Conservation (phyloP, 495 filamentous ascomycete species). For the Penicillium salamii region DNA sequence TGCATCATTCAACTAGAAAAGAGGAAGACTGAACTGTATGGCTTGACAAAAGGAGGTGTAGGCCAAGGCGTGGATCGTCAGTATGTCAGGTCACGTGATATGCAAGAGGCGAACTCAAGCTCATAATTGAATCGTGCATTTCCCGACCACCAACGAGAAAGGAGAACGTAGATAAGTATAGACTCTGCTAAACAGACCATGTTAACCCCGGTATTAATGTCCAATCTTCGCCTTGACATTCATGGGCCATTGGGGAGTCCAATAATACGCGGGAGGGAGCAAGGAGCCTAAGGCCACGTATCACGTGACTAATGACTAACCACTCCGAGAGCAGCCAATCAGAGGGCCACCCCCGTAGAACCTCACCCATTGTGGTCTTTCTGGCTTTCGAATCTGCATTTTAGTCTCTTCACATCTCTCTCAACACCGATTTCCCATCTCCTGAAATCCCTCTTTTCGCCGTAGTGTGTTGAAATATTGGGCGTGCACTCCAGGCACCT, state of each 20-base stretch:
- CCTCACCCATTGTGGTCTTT: slow-evolving; percentile 17
- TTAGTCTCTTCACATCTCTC: slow-evolving; percentile 10
- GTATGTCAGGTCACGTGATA: too few species aligned
- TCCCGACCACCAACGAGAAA: too few species aligned
- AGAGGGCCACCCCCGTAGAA: slow-evolving; percentile 13
- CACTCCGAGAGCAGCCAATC: slow-evolving; percentile 13
- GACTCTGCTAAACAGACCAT: too few species aligned
- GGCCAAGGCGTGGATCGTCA: too few species aligned
- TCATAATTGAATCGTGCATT: too few species aligned
- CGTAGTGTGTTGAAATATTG: slow-evolving; percentile 7
- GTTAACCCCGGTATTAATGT: too few species aligned
- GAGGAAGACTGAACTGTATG: not conserved
- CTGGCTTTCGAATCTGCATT: slow-evolving; percentile 16
- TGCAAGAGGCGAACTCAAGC: too few species aligned
- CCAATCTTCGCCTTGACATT: too few species aligned
- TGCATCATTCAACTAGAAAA: too few species aligned
- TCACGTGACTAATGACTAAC: slow-evolving; percentile 13
- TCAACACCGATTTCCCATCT: slow-evolving; percentile 1
- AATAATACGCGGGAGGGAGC: not conserved
- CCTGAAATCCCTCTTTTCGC: slow-evolving; percentile 4
- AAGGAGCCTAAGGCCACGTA: slow-evolving; percentile 9
- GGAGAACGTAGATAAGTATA: too few species aligned
- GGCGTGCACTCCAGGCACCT: slow-evolving; percentile 29
- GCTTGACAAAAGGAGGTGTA: too few species aligned
- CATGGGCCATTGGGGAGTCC: too few species aligned